Conservation (phyloP, 768 basidiomycete genomes). For the Lentinula sp. region DNA sequence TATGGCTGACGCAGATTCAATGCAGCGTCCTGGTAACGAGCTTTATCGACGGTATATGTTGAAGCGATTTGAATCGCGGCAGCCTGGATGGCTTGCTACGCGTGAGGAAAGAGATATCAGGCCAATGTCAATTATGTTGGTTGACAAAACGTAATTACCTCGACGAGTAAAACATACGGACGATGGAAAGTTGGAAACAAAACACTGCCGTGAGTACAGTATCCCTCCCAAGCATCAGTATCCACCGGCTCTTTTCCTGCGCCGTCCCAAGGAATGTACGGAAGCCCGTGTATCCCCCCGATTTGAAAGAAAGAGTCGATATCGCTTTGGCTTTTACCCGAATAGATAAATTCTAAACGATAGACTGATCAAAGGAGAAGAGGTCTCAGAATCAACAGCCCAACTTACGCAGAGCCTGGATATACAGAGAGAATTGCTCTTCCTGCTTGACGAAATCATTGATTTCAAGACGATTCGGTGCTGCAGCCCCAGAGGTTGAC, state of each 20-base stretch:
- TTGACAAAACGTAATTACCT: conserved; percentile 24
- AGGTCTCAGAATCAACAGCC: neutral
- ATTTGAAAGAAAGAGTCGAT: conserved; percentile 37
- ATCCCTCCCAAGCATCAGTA: conserved; percentile 31
- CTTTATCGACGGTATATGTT: conserved; percentile 26
- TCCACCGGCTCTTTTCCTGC: conserved; percentile 21
- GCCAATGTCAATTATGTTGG: neutral
- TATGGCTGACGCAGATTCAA: conserved; percentile 32
- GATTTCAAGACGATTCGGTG: conserved; percentile 37
- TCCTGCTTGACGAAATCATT: conserved; percentile 33
- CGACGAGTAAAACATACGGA: conserved; percentile 43
- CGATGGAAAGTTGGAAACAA: conserved; percentile 55
- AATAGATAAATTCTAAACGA: conserved; percentile 23
- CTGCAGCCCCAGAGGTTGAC: conserved; percentile 6
- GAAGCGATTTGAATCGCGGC: conserved; percentile 34
- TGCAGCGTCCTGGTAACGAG: conserved; percentile 28
- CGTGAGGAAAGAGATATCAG: neutral
- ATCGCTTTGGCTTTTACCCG: conserved; percentile 19
- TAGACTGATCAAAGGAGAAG: neutral
- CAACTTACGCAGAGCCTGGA: conserved; percentile 42
- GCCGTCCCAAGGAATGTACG: conserved; percentile 38
- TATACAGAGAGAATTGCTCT: conserved; percentile 43
- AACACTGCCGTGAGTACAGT: conserved; percentile 49
- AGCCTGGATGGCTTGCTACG: conserved; percentile 40
- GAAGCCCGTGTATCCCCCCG: conserved; percentile 47